phyloP scores from a whole-genome alignment of 2,329 filamentous ascomycete species.

The Botrytis elliptica region DNA sequence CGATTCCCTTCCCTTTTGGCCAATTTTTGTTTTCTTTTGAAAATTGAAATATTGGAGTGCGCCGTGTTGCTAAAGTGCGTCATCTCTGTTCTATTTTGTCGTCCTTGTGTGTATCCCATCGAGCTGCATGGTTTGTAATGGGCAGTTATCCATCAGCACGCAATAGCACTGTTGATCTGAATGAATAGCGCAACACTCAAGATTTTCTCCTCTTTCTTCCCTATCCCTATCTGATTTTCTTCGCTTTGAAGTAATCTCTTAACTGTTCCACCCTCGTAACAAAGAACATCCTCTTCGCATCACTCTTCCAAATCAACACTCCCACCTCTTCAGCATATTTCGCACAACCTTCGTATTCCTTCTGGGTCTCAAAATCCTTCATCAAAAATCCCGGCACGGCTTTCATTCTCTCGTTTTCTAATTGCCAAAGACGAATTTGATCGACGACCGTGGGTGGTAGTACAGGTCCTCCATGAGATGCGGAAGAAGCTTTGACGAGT shows the following conservation, averaged over 20 bases:
- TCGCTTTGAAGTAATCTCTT: slow-evolving; percentile 70
- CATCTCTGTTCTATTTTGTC: not conserved
- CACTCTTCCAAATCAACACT: slow-evolving; percentile 83
- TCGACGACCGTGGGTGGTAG: slow-evolving; percentile 95
- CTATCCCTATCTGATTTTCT: slow-evolving; percentile 48
- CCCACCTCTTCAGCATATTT: slow-evolving; percentile 88
- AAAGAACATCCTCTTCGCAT: slow-evolving; percentile 81
- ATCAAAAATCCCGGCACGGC: slow-evolving; percentile 82
- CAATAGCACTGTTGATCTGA: not conserved
- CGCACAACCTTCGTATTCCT: slow-evolving; percentile 68
- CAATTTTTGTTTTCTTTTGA: not conserved
- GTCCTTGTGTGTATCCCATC: not conserved
- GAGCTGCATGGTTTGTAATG: not conserved
- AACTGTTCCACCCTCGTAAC: slow-evolving; percentile 90
- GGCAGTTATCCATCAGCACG: not conserved
- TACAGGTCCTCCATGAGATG: slow-evolving; percentile 53
- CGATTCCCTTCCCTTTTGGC: not conserved
- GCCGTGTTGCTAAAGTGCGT: too few relatives aligned
- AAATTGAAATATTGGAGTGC: not conserved
- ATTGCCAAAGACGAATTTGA: slow-evolving; percentile 95
- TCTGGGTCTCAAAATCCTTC: slow-evolving; percentile 74
- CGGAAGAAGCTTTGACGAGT: slow-evolving; percentile 61
- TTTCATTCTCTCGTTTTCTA: slow-evolving; percentile 93
- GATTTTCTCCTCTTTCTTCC: not conserved
- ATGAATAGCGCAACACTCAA: not conserved